Conservation (phyloP, 345 rosid genomes). For the Punica granatum region DNA sequence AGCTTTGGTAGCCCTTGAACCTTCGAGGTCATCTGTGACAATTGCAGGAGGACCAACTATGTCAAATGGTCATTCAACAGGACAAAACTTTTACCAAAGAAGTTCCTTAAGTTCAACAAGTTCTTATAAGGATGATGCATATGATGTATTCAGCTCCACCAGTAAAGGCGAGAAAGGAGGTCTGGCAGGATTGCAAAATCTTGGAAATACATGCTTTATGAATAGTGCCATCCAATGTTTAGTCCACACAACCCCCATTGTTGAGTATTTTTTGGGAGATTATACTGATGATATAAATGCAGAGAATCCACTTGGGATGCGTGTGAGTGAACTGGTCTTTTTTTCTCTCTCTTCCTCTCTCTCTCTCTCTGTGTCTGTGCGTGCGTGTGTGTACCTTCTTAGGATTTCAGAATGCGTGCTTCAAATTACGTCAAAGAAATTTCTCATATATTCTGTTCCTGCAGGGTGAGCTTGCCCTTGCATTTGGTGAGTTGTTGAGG, state of each 20-base stretch:
- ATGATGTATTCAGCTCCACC: constrained; percentile 28
- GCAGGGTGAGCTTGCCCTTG: constrained; percentile 93
- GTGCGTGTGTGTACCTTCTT: neutral
- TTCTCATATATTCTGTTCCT: constrained; percentile 25
- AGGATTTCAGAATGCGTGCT: neutral
- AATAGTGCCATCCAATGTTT: constrained; percentile 90
- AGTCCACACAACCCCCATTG: constrained; percentile 77
- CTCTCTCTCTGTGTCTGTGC: neutral
- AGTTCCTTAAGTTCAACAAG: constrained; percentile 32
- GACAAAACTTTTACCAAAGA: constrained; percentile 32
- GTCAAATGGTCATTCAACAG: constrained; percentile 62
- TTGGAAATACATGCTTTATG: constrained; percentile 98
- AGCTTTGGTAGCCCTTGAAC: constrained; percentile 67
- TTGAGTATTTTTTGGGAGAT: constrained; percentile 77
- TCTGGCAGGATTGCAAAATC: constrained; percentile 82
- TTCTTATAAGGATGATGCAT: constrained; percentile 29
- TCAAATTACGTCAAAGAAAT: constrained; percentile 6
- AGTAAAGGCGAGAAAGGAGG: constrained; percentile 62
- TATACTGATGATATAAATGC: constrained; percentile 69
- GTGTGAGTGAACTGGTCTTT: constrained; percentile 39
- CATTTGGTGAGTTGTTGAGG: constrained; percentile 80
- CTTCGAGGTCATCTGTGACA: constrained; percentile 46
- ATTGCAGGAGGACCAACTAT: constrained; percentile 76
- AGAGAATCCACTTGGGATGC: constrained; percentile 85
- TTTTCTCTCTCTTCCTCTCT: constrained; percentile 8